Evolutionary conservation across 805 yeast genomes (phyloP), one percentile per base, ranked within the genome.

Genomic region (Blastobotrys robertii): DNA sequence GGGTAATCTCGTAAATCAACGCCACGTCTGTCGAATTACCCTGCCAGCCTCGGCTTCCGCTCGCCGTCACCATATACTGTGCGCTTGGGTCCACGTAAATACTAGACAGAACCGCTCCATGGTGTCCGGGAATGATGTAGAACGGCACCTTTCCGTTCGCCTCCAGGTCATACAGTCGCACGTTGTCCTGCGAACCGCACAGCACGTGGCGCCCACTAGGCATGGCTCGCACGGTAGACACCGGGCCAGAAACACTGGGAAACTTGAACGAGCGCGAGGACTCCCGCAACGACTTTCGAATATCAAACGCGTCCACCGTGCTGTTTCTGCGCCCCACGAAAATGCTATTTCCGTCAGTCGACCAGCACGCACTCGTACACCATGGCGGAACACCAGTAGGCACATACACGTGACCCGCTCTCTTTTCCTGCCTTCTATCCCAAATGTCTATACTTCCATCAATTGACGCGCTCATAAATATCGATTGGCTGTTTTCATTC

Each of bases 21-120:
- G 83, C 83, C n/a, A 78, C 74, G 45, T 87, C 96, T 1, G 92
- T 81, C 16, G 81, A 73, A 31, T 69, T 66, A 2, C 94, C 87
- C 51, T 81, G 87, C 97, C 97, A 90, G 4, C 98, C 98, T 55
- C 97, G 73, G 49, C 84, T 85, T 8, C 98, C 98, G 58, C 94
- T 82, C 1, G 97, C 80, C 55, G 95, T 81, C 4, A 90, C 73
- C 81, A 92, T 70, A 59, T 84, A 92, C 48, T 92, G 66, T 33
- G 94, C 85, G 1, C 92, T 81, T 28, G 90, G 90, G 60, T 90
- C 97, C 15, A 88, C 80, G 43, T 76, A 41, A 49, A 92, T 65
- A 41, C 78, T 77, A 38, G 94, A 82, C 30, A 92, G 66, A 2
- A 77, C 76, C 22, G 97, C 95, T 39, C 98, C 97, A 56, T 85